Conservation (phyloP, 768 basidiomycete genomes). For the Lentinula guzmanii region DNA sequence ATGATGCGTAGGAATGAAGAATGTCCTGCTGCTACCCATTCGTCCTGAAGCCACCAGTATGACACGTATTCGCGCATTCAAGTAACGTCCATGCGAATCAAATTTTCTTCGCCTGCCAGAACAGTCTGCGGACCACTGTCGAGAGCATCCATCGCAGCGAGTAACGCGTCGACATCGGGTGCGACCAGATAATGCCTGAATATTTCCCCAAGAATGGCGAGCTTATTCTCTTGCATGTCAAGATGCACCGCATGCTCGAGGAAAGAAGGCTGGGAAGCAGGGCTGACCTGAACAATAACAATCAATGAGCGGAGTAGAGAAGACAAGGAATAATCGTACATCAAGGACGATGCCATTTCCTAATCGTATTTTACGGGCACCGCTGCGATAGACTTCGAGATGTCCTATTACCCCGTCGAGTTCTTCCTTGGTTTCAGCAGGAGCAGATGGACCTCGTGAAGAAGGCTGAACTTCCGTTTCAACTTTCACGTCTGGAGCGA, state of each 20-base stretch:
- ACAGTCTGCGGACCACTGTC: slow-evolving; percentile 26
- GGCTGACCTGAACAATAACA: slow-evolving; percentile 49
- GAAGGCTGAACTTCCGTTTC: slow-evolving; percentile 26
- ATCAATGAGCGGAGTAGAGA: background rate
- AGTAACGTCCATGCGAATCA: slow-evolving; percentile 50
- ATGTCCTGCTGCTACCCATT: no score
- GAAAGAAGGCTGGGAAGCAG: slow-evolving; percentile 82
- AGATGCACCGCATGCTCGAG: slow-evolving; percentile 81
- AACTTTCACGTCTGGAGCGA: slow-evolving; percentile 55
- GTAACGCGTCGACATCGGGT: slow-evolving; percentile 73
- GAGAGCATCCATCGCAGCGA: slow-evolving; percentile 56
- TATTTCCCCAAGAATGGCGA: slow-evolving; percentile 80
- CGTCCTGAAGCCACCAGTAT: no score
- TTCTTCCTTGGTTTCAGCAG: slow-evolving; percentile 21
- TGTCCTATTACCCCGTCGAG: slow-evolving; percentile 76
- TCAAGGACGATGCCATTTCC: slow-evolving; percentile 78
- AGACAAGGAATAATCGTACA: slow-evolving; percentile 36
- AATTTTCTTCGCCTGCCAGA: slow-evolving; percentile 36
- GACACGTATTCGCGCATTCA: background rate
- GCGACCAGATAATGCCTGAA: slow-evolving; percentile 81
- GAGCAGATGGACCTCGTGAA: slow-evolving; percentile 10
- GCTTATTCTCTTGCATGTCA: slow-evolving; percentile 49
- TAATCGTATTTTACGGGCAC: slow-evolving; percentile 81
- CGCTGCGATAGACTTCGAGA: slow-evolving; percentile 81
- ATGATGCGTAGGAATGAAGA: no score